Evolutionary conservation across 2,329 filamentous ascomycete species (phyloP), one percentile per base, ranked within the genome.

Genomic region (Seiridium cupressi): DNA sequence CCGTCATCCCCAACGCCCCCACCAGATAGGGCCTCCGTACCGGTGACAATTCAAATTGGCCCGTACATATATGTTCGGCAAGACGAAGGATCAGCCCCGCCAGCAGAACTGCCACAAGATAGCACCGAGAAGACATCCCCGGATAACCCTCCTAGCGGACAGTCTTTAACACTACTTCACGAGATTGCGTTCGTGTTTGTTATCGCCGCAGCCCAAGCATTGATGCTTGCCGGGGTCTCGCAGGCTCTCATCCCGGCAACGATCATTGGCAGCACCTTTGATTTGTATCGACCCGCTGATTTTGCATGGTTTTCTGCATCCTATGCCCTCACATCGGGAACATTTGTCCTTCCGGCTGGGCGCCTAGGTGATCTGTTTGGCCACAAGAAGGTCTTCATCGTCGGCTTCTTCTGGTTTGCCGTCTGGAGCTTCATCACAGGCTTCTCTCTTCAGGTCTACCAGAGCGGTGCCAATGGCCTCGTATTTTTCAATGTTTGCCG

Each of bases 361-460:
- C 74, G 80, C 3, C 72, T 82, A 3, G 81, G 81, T 10, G 80
- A 83, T 66, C 62, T 81, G 36, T 82, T 78, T 60, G 81, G 81
- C 5, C 77, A 81, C 66, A 81, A 81, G 67, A 72, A 67, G 3
- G 73, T 83, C 60, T 75, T 84, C 60, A 65, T 84, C 32, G 68
- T 79, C 36, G 82, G 81, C 0, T 83, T 77, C 61, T 53, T 70
- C 44, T 84, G 81, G 80, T 81, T 82, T 61, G 77, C 73, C 1
- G 44, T 82, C 1, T 82, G 76, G 75, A 80, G 77, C 11, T 61
- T 80, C 13, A 66, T 81, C 34, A 74, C 74, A 4, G 82, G 79
- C 3, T 71, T 79, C 31, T 72, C 73, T 44, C 44, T 34, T 18
- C 51, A 40, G 31, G 73, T 78, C 2, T 81, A 78, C 61, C 55